Evolutionary conservation across 2,329 filamentous ascomycete genomes (phyloP), one percentile per base, ranked within the genome.

Genomic region (Hysterium pulicare): DNA sequence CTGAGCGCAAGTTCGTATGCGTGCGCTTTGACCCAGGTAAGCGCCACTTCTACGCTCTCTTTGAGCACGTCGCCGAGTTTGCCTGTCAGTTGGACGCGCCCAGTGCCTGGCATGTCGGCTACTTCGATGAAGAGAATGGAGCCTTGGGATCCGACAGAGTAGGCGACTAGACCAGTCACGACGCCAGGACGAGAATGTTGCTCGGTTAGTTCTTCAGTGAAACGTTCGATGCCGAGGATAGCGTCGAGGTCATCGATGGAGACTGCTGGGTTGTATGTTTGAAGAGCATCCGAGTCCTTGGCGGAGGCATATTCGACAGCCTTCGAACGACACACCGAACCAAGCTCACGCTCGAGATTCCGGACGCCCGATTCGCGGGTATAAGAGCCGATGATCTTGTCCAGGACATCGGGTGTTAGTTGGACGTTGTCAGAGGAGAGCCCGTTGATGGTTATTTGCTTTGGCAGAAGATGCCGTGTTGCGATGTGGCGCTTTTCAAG

Each of bases 81-180:
- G 48, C 93, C 93, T 1, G 93, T 98, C 20, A 98, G 82, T 70
- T 97, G 93, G 26, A 98, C 89, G 40, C 86, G 84, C 24, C 93
- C 93, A 43, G 81, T 84, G 33, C 93, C 93, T 0, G 93, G 93
- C 90, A 97, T 97, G 62, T 95, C 90, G 9, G 91, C 89, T 33
- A 96, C 89, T 70, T 98, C 93, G 57, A 98, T 98, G 74, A 98
- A 98, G 42, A 98, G 78, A 58, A 98, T 98, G 61, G 87, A 90
- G 49, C 93, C 93, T 65, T 96, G 91, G 36, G 90, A 90, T 38
- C 93, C 91, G 3, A 85, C 86, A 59, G 85, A 89, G 72, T 96
- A 98, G 7, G 93, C 93, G 13, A 98, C 93, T 23, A 98, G 83
- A 11, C 93, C 93, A 0, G 93, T 98, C 28, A 98, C 91, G 43